Evolutionary conservation across 2,329 filamentous ascomycete species (phyloP), one percentile per base, ranked within the genome.

Genomic region (Laburnicola sp.): DNA sequence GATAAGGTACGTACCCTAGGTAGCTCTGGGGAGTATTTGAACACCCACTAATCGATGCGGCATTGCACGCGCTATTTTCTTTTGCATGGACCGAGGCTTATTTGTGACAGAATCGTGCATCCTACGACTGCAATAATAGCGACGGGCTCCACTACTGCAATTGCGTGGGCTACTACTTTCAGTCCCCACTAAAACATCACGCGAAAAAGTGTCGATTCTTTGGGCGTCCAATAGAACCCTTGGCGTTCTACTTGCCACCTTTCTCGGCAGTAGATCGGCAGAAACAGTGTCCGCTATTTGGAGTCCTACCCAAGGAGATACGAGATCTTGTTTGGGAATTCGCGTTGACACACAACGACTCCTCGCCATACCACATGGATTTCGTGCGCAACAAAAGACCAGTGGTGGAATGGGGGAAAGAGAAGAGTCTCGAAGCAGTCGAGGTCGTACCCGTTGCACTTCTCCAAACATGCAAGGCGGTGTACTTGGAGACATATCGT

Each of bases 291-390:
- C 48, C 48, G 2, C 37, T 64, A 2, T 65, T 53, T 34, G 48
- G 44, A 1, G 45, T 37, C 4, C 22, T 64, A 3, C 57, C 60
- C 1, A 53, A 37, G 10, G 63, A 65, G 16, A 39, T 65, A 7
- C 50, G 60, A 26, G 53, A 62, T 22, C 36, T 60, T 22, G 50
- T 65, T 6, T 63, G 46, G 9, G 49, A 44, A 34, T 62, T 54
- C 25, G 56, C 56, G 6, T 55, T 48, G 9, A 28, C 31, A 9
- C 36, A 48, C 30, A 6, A 41, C 26, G 36, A 36, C 10, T 36
- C 45, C 8, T 23, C 60, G n/a, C 57, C 51, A 4, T 51, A 57
- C 10, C 35, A 30, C 16, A 30, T 9, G 3, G 21, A 26, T 26
- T 16, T 32, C 36, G 9, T 16, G 16, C 16, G 16, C 16, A 16